Conservation (phyloP, 1,284 basidiomycete genomes). For the Cryptococcus sp. region DNA sequence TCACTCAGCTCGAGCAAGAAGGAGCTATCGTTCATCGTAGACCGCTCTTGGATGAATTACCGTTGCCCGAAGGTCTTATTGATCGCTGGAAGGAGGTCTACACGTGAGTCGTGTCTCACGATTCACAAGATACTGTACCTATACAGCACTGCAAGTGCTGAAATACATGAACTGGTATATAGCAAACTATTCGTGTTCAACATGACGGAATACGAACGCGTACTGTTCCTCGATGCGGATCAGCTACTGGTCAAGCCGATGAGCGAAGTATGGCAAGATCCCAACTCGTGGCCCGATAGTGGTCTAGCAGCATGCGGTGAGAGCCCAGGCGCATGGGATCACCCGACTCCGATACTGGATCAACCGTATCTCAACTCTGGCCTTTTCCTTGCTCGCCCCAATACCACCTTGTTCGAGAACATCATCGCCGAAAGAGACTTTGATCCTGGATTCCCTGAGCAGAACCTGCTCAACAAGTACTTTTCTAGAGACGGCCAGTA, state of each 20-base stretch:
- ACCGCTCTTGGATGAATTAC: not conserved
- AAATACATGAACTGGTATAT: too few relatives aligned
- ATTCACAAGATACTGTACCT: too few relatives aligned
- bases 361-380: constrained; percentile 8
- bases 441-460: constrained; percentile 36
- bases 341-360: not conserved
- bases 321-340: not conserved
- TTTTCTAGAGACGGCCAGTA: not conserved
- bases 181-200: constrained; percentile 16
- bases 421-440: constrained; percentile 67
- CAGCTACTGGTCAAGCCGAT: constrained; percentile 8
- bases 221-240: constrained; percentile 15
- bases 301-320: constrained; percentile 8
- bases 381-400: constrained; percentile 12
- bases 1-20: constrained; percentile 5
- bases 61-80: not conserved
- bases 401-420: constrained; percentile 75
- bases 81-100: not conserved
- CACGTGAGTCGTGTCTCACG: too few relatives aligned
- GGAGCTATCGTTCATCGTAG: not conserved
- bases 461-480: constrained; percentile 54
- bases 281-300: not conserved
- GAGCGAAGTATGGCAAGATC: constrained; percentile 16
- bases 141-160: too few relatives aligned
- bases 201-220: constrained; percentile 17